Base-by-base conservation (phyloP, 1,284 basidiomycete genomes). In the Ceratobasidium sp. region DNA sequence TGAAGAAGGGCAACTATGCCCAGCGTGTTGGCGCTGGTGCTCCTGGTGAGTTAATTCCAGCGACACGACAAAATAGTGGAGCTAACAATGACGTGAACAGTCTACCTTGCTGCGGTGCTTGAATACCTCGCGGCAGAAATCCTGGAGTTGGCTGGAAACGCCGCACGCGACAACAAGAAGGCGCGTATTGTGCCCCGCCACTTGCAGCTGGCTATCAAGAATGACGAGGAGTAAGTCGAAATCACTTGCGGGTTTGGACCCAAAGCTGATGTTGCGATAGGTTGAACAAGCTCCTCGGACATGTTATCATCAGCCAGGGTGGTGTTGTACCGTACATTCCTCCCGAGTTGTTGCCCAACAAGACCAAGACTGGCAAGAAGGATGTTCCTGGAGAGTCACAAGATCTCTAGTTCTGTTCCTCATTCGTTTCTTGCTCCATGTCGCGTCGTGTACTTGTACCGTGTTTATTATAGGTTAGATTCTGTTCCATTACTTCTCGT, bases 251-350 rank as follows among this genome's bases (percentile, higher is more conserved):
- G 26, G 77, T 83, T 80, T 81, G 81, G 80, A 78, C 80, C 82
- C n/a, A n/a, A n/a, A 78, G 77, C 54, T 76, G 51, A 80, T 5
- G 76, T n/a, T 68, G 37, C 63, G 45, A n/a, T 78, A 90, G 89
- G 81, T 83, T 92, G 81, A 90, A 91, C 84, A 92, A 90, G 82
- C 89, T 94, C 60, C 88, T 96, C 63, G 94, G 94, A 63, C 88
- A 91, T 80, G 94, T 96, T 79, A 91, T 94, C 82, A 96, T 96
- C 86, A 94, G 92, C 42, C 94, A 96, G 83, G 94, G 94, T 86
- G 95, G 94, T 90, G 94, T 96, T 76, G 90, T 96, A 56, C 94
- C 94, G 68, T 85, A 85, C 82, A 91, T 91, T 76, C 87, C 88
- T 81, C 85, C 88, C 81, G 89, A 75, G 73, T 61, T 75, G 23